phyloP scores from a whole-genome alignment of 495 filamentous ascomycete genomes.

The Terfezia boudieri region DNA sequence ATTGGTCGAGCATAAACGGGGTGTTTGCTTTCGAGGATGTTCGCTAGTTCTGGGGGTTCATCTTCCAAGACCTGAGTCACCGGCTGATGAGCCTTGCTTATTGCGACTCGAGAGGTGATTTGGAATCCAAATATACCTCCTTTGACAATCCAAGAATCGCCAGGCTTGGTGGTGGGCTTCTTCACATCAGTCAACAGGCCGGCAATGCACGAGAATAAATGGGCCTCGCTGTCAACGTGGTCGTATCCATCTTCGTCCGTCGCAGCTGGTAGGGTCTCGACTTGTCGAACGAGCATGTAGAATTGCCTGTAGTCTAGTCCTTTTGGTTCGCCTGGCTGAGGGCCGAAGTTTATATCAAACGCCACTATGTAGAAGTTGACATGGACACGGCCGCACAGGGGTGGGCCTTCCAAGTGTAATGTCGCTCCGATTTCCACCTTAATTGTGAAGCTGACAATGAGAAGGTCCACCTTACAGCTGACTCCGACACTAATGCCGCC shows the following conservation, averaged over 20 bases:
- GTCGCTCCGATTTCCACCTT: conserved; percentile 20
- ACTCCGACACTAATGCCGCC: conserved; percentile 23
- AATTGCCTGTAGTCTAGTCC: conserved; percentile 2
- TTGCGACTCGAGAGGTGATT: neutral
- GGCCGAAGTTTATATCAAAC: conserved; percentile 28
- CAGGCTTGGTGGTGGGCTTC: neutral
- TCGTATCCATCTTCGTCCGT: neutral
- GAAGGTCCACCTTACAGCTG: conserved; percentile 20
- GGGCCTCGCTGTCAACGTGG: neutral
- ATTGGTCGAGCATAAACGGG: neutral
- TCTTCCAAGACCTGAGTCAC: neutral
- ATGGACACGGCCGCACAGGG: conserved; percentile 20
- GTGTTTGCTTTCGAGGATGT: neutral
- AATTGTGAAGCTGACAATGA: conserved; percentile 20
- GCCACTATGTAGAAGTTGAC: conserved; percentile 25
- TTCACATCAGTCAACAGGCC: neutral
- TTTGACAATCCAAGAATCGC: conserved; percentile 2
- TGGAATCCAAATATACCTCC: neutral
- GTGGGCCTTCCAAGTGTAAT: conserved; percentile 23
- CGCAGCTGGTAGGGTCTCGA: neutral
- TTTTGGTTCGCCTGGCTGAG: neutral
- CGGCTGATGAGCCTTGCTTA: neutral
- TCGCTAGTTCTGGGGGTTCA: neutral
- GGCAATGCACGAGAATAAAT: conserved; percentile 4
- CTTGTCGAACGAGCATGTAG: conserved; percentile 7